phyloP scores from a whole-genome alignment of 106 monocot species.

The Allium fistulosum region DNA sequence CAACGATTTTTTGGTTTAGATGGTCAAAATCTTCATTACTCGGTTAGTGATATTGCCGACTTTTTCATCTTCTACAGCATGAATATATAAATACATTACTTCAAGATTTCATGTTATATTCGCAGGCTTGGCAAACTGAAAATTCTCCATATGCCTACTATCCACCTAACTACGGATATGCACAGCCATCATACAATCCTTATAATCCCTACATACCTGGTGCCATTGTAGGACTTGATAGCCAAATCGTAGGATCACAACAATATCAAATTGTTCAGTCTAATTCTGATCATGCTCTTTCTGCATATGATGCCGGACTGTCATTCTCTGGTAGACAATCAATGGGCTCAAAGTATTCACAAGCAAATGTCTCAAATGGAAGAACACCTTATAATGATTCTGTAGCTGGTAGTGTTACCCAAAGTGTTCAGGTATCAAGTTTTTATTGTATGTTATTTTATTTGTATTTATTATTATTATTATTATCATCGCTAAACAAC shows the following conservation, averaged over 20 bases:
- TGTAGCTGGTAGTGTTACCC: constrained; percentile 5
- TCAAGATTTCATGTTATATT: background rate
- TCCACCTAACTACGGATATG: constrained; percentile 57
- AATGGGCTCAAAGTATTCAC: constrained; percentile 19
- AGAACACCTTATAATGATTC: too few species aligned
- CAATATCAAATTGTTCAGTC: constrained; percentile 20
- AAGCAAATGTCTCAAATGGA: background rate
- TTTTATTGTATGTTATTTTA: too few species aligned
- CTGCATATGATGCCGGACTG: constrained; percentile 5
- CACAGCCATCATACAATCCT: constrained; percentile 45
- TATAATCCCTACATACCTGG: constrained; percentile 64
- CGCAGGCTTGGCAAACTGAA: constrained; percentile 58
- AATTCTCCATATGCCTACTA: constrained; percentile 58
- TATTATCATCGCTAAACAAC: too few species aligned
- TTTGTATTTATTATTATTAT: too few species aligned
- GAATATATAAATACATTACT: too few species aligned
- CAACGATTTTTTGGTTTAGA: constrained; percentile 25
- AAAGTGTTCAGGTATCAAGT: constrained; percentile 17
- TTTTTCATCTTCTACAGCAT: background rate
- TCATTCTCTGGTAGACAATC: constrained; percentile 11
- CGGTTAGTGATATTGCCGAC: constrained; percentile 14
- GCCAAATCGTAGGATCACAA: constrained; percentile 36
- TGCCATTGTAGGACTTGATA: constrained; percentile 33
- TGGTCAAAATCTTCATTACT: constrained; percentile 51
- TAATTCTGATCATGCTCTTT: constrained; percentile 5